Conservation (phyloP, 768 basidiomycete genomes). For the Lactifluus rugatus region DNA sequence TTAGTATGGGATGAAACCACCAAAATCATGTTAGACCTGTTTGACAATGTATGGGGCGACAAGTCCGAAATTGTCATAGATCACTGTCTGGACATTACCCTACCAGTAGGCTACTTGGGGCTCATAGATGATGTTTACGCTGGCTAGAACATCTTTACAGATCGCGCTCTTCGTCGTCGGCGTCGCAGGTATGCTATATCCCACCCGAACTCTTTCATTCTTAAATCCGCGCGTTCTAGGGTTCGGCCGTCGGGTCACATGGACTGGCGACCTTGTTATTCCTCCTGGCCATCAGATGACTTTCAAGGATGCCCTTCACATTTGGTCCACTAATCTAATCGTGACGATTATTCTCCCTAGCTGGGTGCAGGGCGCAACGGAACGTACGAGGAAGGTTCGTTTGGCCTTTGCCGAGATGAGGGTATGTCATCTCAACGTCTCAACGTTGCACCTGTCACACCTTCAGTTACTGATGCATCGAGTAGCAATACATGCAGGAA, state of each 20-base stretch:
- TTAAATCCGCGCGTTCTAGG: conserved; percentile 19
- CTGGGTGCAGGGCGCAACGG: conserved; percentile 32
- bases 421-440: conserved; percentile 22
- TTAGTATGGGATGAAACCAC: conserved; percentile 33
- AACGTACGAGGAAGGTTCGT: conserved; percentile 25
- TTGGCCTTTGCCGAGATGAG: conserved; percentile 37
- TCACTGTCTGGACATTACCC: conserved; percentile 42
- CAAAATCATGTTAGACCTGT: conserved; percentile 26
- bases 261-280: conserved; percentile 34
- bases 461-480: neutral
- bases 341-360: conserved; percentile 33
- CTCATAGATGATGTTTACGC: neutral
- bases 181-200: conserved; percentile 30
- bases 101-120: conserved; percentile 33
- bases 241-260: conserved; percentile 43
- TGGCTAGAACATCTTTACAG: conserved; percentile 24
- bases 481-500: conserved; percentile 23
- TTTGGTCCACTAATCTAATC: conserved; percentile 31
- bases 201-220: neutral
- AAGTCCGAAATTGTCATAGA: conserved; percentile 33
- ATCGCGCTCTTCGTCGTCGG: conserved; percentile 49
- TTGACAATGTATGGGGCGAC: conserved; percentile 38
- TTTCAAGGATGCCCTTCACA: conserved; percentile 41
- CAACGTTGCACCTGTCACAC: neutral
- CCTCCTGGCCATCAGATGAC: conserved; percentile 38